Conservation (phyloP, 1,284 basidiomycete species). For the Malassezia caprae region DNA sequence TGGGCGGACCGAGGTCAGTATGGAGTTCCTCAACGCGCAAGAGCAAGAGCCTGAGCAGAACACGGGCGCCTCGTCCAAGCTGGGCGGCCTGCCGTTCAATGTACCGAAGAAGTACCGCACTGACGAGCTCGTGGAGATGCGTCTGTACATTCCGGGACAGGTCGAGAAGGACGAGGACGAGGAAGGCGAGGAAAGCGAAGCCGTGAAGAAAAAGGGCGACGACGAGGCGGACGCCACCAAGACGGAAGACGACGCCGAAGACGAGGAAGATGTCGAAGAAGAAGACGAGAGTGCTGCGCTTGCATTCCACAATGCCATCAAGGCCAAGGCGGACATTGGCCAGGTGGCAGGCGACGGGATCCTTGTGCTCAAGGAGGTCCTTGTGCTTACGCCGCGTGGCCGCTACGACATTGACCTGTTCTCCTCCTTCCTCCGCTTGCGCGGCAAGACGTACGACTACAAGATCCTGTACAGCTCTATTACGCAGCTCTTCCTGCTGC, state of each 20-base stretch:
- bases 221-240: neutral
- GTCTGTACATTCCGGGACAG: conserved; percentile 87
- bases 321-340: conserved; percentile 91
- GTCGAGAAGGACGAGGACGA: conserved; percentile 51
- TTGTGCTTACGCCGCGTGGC: conserved; percentile 87
- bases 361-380: conserved; percentile 87
- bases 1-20: conserved; percentile 88
- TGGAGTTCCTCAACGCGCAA: conserved; percentile 67
- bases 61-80: conserved; percentile 36
- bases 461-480: conserved; percentile 88
- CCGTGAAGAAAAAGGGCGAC: conserved; percentile 31
- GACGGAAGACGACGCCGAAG: conserved; percentile 50
- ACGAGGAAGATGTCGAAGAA: conserved; percentile 52
- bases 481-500: conserved; percentile 79
- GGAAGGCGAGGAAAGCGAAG: conserved; percentile 42
- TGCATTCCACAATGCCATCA: conserved; percentile 90
- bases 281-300: conserved; percentile 72
- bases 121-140: conserved; percentile 80
- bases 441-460: conserved; percentile 98
- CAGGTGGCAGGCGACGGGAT: conserved; percentile 84
- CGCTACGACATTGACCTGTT: conserved; percentile 98
- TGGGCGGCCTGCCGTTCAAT: conserved; percentile 10
- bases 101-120: conserved; percentile 28
- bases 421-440: conserved; percentile 78
- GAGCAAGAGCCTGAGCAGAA: conserved; percentile 46